These are phyloP conservation scores for Lactarius evosmus DNA, from an alignment of 768 basidiomycete genomes.

Conservation along the genomic window DNA sequence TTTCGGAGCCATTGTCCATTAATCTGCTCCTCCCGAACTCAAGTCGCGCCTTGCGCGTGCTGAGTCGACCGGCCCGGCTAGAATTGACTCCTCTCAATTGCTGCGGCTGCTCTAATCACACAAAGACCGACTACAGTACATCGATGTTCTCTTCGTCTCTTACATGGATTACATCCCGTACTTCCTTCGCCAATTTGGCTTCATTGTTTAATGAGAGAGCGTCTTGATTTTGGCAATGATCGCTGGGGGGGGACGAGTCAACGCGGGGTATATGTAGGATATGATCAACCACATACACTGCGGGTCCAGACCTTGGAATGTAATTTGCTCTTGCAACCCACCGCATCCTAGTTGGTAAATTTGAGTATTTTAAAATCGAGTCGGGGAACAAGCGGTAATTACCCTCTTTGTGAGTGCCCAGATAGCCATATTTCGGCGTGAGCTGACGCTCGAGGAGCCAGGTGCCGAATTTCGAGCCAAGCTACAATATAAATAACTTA, in stretches of 20 bases:
- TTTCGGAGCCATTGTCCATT: conserved; percentile 40
- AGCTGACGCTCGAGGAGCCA: conserved; percentile 82
- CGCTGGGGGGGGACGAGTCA: conserved; percentile 32
- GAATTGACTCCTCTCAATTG: not conserved
- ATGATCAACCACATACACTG: conserved; percentile 50
- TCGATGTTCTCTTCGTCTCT: not conserved
- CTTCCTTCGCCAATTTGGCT: not conserved
- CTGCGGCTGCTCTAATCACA: not conserved
- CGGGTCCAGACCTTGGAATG: conserved; percentile 75
- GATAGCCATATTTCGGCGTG: conserved; percentile 77
- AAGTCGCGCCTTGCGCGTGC: not conserved
- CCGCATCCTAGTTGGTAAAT: conserved; percentile 47
- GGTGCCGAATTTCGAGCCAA: conserved; percentile 81
- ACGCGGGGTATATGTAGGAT: not conserved
- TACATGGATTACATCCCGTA: not conserved
- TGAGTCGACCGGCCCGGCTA: conserved; percentile 1
- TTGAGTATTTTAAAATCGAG: not conserved
- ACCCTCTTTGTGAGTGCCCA: conserved; percentile 72
- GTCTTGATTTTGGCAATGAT: conserved; percentile 47
- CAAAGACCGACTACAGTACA: not conserved
- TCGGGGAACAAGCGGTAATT: not conserved
- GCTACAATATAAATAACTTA: conserved; percentile 35
- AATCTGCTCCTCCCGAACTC: not conserved
- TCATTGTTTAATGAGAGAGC: conserved; percentile 35
- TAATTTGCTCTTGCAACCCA: conserved; percentile 83